phyloP scores from a whole-genome alignment of 73 alveolate species.

The Paramecium sonneborni region DNA sequence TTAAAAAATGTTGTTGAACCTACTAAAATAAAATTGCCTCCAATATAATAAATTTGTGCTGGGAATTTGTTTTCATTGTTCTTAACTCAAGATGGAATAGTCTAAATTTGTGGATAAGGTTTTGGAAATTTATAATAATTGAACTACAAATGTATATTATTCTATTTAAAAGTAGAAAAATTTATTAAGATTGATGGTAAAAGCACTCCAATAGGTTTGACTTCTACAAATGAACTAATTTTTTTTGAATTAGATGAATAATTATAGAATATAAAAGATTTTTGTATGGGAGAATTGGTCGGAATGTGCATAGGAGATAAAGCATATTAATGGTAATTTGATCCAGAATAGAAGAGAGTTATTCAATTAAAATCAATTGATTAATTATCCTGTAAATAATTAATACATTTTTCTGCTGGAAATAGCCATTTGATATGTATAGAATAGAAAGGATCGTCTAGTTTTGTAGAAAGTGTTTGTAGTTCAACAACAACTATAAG shows the following conservation, averaged over 20 bases:
- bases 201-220: background rate
- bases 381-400: background rate
- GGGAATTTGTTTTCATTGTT: constrained; percentile 4
- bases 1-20: background rate
- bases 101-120: constrained; percentile 3
- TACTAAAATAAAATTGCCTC: background rate
- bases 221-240: background rate
- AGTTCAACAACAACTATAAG: constrained; percentile 35
- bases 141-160: background rate
- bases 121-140: constrained; percentile 10
- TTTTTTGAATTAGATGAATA: constrained; percentile 31
- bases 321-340: background rate
- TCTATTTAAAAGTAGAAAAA: background rate
- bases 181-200: constrained; percentile 24
- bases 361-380: background rate
- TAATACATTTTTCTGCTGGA: background rate
- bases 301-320: background rate
- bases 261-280: background rate
- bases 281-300: background rate
- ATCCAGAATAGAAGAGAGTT: background rate
- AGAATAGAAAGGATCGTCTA: background rate
- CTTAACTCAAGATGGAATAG: background rate
- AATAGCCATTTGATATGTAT: background rate
- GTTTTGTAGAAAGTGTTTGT: background rate
- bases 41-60: background rate